These are phyloP conservation scores for Ceratobasidium sp. DNA, from an alignment of 1,284 basidiomycete species.

Conservation along the genomic window DNA sequence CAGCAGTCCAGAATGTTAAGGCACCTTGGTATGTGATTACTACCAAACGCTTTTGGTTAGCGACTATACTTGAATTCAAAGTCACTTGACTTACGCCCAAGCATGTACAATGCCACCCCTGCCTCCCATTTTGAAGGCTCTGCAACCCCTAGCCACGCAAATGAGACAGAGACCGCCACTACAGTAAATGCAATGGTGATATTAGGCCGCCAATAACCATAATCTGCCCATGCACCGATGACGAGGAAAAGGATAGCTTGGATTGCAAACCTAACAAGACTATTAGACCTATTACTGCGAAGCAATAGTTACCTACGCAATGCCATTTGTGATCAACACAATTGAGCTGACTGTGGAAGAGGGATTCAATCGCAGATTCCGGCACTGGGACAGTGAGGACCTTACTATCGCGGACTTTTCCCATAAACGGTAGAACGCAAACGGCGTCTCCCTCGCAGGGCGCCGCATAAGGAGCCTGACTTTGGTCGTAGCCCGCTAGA, in stretches of 20 bases:
- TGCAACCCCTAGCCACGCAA: constrained; percentile 77
- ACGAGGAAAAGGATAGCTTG: constrained; percentile 68
- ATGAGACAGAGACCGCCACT: constrained; percentile 69
- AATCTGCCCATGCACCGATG: constrained; percentile 80
- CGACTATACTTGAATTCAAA: neutral
- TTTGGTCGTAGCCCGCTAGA: constrained; percentile 72
- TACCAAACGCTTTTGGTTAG: constrained; percentile 44
- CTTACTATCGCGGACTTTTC: constrained; percentile 66
- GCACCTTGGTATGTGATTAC: constrained; percentile 82
- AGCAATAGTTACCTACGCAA: constrained; percentile 12
- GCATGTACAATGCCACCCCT: constrained; percentile 72
- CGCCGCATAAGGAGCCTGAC: constrained; percentile 59
- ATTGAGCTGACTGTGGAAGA: constrained; percentile 69
- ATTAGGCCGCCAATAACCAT: constrained; percentile 75
- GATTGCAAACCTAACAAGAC: constrained; percentile 66
- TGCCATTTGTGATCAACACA: constrained; percentile 75
- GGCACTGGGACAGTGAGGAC: neutral
- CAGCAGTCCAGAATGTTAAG: constrained; percentile 83
- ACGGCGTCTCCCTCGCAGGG: constrained; percentile 58
- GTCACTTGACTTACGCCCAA: constrained; percentile 63
- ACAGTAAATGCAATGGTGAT: constrained; percentile 80
- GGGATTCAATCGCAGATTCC: neutral
- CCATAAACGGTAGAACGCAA: constrained; percentile 72
- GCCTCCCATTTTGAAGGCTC: constrained; percentile 71
- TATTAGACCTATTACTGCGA: neutral